Conservation (phyloP, 78 protist genomes). For the Dictyostelium purpureum region DNA sequence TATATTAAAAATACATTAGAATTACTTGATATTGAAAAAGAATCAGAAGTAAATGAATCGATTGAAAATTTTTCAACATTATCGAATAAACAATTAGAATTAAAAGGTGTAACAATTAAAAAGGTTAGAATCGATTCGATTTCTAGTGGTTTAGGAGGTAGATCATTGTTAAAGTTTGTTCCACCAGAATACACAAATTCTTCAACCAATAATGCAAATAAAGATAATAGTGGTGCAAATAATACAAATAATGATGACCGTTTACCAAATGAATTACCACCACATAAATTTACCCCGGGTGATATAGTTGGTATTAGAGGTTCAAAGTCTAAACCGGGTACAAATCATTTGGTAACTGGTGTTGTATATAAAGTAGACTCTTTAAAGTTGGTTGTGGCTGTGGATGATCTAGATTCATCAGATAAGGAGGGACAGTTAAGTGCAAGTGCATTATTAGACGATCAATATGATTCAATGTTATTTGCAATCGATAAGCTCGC, state of each 20-base stretch:
- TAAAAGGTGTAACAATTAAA: conserved; percentile 61
- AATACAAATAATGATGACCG: background rate
- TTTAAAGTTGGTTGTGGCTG: conserved; percentile 10
- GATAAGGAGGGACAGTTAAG: too few relatives aligned
- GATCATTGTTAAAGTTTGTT: conserved; percentile 31
- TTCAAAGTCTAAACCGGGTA: conserved; percentile 53
- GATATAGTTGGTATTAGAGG: conserved; percentile 72
- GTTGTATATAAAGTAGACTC: conserved; percentile 59
- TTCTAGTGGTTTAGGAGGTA: conserved; percentile 59
- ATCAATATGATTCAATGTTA: background rate
- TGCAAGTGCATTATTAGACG: background rate
- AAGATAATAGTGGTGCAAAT: background rate
- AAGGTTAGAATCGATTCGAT: conserved; percentile 26
- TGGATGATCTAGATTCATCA: conserved; percentile 21
- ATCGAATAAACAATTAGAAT: conserved; percentile 38
- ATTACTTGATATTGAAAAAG: conserved; percentile 73
- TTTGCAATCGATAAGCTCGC: conserved; percentile 68
- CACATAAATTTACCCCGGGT: conserved; percentile 44
- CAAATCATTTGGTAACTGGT: conserved; percentile 6
- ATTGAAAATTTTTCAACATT: conserved; percentile 16
- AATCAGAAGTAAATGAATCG: conserved; percentile 68
- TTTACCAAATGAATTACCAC: background rate
- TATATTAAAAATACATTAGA: conserved; percentile 34
- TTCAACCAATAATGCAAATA: background rate
- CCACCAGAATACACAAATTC: background rate